phyloP scores from a whole-genome alignment of 2,329 filamentous ascomycete species.

The Alternaria rosae region DNA sequence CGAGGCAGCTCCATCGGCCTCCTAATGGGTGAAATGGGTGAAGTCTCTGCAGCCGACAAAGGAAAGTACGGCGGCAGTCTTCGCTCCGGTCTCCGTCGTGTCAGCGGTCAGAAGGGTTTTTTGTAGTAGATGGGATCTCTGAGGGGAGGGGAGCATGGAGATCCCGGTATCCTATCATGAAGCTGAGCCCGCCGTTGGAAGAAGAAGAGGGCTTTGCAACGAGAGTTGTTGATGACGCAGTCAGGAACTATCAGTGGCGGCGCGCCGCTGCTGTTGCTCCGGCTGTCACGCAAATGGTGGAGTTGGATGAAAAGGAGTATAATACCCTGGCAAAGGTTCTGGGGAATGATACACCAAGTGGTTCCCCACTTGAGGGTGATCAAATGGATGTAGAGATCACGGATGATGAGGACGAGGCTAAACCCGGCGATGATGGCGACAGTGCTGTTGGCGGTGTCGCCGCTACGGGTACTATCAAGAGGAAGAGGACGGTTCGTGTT shows the following conservation, averaged over 20 bases:
- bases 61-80: slow-evolving; percentile 45
- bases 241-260: not conserved
- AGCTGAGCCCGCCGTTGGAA: slow-evolving; percentile 40
- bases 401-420: slow-evolving; percentile 23
- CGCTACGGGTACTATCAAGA: slow-evolving; percentile 18
- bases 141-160: slow-evolving; percentile 39
- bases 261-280: slow-evolving; percentile 1
- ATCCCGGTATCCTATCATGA: slow-evolving; percentile 37
- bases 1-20: slow-evolving; percentile 54
- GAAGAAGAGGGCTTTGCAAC: slow-evolving; percentile 33
- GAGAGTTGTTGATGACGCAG: slow-evolving; percentile 16
- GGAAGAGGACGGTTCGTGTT: slow-evolving; percentile 41
- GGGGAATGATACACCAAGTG: not conserved
- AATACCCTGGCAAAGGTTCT: slow-evolving; percentile 3
- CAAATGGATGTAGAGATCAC: slow-evolving; percentile 31
- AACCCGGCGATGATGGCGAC: slow-evolving; percentile 19
- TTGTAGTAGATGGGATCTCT: slow-evolving; percentile 53
- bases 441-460: slow-evolving; percentile 19
- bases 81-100: slow-evolving; percentile 48
- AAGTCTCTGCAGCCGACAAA: slow-evolving; percentile 39
- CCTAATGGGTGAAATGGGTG: slow-evolving; percentile 47
- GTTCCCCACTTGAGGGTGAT: slow-evolving; percentile 13
- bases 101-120: slow-evolving; percentile 60
- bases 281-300: slow-evolving; percentile 15
- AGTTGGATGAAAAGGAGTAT: slow-evolving; percentile 17